phyloP scores from a whole-genome alignment of 371 early-diverging fungal species.

The Apophysomyces variabilis region DNA sequence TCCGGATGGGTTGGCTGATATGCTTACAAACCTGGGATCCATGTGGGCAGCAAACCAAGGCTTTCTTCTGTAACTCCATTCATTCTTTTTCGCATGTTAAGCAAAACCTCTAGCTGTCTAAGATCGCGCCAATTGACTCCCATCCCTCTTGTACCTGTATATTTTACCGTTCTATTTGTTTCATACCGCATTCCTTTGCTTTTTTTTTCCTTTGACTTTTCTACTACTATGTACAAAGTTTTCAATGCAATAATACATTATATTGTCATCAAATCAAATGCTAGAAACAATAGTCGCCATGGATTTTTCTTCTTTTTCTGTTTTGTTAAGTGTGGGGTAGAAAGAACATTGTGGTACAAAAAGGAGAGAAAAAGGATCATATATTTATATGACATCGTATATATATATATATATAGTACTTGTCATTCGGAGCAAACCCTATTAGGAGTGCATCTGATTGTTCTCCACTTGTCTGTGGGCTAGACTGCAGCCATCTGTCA shows the following conservation, averaged over 20 bases:
- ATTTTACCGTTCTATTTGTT: neutral
- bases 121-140: neutral
- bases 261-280: neutral
- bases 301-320: neutral
- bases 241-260: conserved; percentile 1
- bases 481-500: too few relatives aligned
- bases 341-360: neutral
- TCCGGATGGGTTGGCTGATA: conserved; percentile 35
- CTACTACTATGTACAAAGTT: neutral
- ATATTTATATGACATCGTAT: too few relatives aligned
- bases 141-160: neutral
- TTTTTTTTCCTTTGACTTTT: neutral
- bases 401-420: too few relatives aligned
- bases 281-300: neutral
- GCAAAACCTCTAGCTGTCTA: neutral
- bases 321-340: neutral
- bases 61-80: conserved; percentile 10
- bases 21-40: conserved; percentile 29
- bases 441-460: too few relatives aligned
- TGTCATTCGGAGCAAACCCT: too few relatives aligned
- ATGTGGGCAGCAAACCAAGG: conserved; percentile 46
- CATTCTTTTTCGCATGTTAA: neutral
- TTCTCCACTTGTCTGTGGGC: too few relatives aligned
- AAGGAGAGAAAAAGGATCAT: neutral
- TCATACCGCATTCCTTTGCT: neutral